phyloP scores from a whole-genome alignment of 768 basidiomycete genomes.

The Termitomyces eurrhizus region DNA sequence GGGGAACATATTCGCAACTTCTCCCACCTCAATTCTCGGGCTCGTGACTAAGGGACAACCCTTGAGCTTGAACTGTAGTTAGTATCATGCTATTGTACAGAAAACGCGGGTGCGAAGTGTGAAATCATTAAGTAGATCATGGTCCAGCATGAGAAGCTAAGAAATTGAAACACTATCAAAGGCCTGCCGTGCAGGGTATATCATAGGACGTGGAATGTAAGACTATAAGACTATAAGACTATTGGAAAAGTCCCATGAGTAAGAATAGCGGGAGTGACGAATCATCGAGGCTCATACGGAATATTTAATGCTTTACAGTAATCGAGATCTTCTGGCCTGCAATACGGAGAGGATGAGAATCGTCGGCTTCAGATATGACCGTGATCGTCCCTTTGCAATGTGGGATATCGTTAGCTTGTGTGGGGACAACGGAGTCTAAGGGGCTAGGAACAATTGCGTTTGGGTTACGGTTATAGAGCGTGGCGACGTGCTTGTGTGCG shows the following conservation, averaged over 20 bases:
- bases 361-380: constrained; percentile 21
- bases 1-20: background rate
- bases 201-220: background rate
- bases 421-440: background rate
- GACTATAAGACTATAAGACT: background rate
- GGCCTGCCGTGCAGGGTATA: background rate
- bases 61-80: background rate
- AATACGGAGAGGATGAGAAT: constrained; percentile 23
- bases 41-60: background rate
- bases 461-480: background rate
- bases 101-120: background rate
- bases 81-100: background rate
- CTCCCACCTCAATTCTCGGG: background rate
- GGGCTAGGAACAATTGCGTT: background rate
- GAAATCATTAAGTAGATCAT: background rate
- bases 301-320: constrained; percentile 16
- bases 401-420: background rate
- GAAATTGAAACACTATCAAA: background rate
- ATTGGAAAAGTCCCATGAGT: background rate
- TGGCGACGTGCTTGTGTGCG: background rate
- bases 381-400: constrained; percentile 21
- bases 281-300: no score
- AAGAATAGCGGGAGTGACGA: no score
- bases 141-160: background rate
- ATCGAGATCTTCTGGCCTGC: constrained; percentile 25